Evolutionary conservation across 148 eudicot species (phyloP), one percentile per base, ranked within the genome.

Genomic region (Cornus kousa): DNA sequence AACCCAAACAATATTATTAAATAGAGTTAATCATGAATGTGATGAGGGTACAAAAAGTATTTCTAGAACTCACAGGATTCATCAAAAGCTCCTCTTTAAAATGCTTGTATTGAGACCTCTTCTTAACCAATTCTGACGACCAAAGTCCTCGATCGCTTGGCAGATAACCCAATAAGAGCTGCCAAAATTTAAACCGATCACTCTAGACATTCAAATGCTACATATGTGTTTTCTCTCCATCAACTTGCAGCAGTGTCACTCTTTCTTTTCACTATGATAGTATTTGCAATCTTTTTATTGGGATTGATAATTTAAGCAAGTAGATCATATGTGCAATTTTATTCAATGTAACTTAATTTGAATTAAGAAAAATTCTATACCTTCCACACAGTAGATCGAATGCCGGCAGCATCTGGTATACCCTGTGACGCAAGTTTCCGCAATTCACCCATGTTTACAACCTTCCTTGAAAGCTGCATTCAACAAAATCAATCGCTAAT

Each of bases 351-450:
- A 39, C 32, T 8, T 60, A 70, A 76, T 19, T 76, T 12, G 24
- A 7, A n/a, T 37, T n/a, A 62, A 78, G 22, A 40, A 39, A 19
- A 66, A 17, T 9, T 43, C n/a, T 76, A 12, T 48, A 94, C 98
- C 97, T 97, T 97, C 99, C 99, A 97, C 35, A 91, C 93, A 0
- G 90, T 86, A 67, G 96, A 81, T 20, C 98, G 95, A 80, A 94
- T 88, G 19, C 90, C 92, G 33, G 97, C 95, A 80, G 89, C 91
- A 82, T 97, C 99, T 2, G 99, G 97, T 71, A 97, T 86, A 20
- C 98, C 95, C 81, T 91, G 87, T 64, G 97, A 88, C 0, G 98
- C 94, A 68, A 97, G 86, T 76, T 88, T 89, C 82, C 99, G 89
- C 72, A 97, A 79, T 85, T 97, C 99, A 39, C 90, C 85, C 87